These are phyloP conservation scores for Rhizopus stolonifer DNA, from an alignment of 371 early-diverging fungal genomes.

Conservation along the genomic window DNA sequence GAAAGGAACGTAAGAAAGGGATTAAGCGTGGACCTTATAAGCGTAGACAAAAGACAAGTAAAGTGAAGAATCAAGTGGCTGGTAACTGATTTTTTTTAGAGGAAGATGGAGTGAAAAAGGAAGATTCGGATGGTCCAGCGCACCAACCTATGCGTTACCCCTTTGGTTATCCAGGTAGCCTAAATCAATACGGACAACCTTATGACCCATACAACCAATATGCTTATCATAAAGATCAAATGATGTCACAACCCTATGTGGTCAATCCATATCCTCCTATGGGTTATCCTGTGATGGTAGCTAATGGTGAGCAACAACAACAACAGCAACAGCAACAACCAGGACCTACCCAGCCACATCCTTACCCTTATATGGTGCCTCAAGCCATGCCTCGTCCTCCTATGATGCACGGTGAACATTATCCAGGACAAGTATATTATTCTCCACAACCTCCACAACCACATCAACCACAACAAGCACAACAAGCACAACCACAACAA, in stretches of 20 bases:
- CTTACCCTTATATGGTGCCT: neutral
- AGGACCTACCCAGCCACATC: neutral
- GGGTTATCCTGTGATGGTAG: conserved; percentile 41
- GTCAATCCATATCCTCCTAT: conserved; percentile 44
- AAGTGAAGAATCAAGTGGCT: neutral
- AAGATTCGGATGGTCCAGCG: conserved; percentile 13
- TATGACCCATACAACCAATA: conserved; percentile 43
- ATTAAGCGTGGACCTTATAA: conserved; percentile 86
- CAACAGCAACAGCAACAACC: conserved; percentile 18
- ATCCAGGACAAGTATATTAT: neutral
- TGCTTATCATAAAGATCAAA: conserved; percentile 34
- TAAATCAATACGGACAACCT: conserved; percentile 50
- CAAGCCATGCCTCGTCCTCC: conserved; percentile 12
- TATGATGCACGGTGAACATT: conserved; percentile 8
- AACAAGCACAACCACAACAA: conserved; percentile 7
- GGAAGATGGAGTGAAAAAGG: conserved; percentile 23
- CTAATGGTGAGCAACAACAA: conserved; percentile 17
- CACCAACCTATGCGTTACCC: conserved; percentile 27
- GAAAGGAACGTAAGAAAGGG: conserved; percentile 87
- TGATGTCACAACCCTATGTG: conserved; percentile 44
- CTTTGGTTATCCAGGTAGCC: conserved; percentile 43
- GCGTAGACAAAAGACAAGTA: conserved; percentile 48
- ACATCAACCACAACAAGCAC: conserved; percentile 26
- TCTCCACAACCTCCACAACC: conserved; percentile 14
- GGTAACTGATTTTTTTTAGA: conserved; percentile 2